Evolutionary conservation across 305 asterid species (phyloP).

Genomic region (Fraxinus velutina): DNA sequence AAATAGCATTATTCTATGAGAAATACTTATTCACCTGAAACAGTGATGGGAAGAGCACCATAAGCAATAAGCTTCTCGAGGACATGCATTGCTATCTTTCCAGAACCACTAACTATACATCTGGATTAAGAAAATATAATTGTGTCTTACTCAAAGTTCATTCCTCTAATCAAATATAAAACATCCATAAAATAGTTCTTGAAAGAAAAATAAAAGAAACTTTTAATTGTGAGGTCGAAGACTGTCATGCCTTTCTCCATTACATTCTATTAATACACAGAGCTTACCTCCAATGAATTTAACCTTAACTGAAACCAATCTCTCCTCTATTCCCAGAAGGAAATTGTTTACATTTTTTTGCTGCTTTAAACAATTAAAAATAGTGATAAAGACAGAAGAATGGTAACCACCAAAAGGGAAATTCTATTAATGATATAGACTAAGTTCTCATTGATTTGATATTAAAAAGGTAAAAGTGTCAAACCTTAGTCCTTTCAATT

Average conservation of each 20-base stretch:
- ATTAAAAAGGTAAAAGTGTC: slow-evolving; percentile 16
- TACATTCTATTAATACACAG: slow-evolving; percentile 5
- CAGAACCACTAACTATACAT: slow-evolving; percentile 97
- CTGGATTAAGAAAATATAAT: slow-evolving; percentile 42
- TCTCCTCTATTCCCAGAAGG: background rate
- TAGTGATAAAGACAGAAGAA: background rate
- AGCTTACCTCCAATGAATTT: slow-evolving; percentile 7
- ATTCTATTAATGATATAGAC: background rate
- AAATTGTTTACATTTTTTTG: background rate
- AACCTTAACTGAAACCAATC: background rate
- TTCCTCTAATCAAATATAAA: slow-evolving; percentile 15
- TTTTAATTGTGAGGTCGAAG: slow-evolving; percentile 4
- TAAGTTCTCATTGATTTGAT: background rate
- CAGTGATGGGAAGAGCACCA: slow-evolving; percentile 89
- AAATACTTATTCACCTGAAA: slow-evolving; percentile 53
- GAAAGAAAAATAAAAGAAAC: slow-evolving; percentile 11
- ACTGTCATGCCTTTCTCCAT: slow-evolving; percentile 2
- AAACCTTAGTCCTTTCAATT: slow-evolving; percentile 94
- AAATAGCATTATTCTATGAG: background rate
- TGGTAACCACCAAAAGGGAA: background rate
- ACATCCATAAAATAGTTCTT: background rate
- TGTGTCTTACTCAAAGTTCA: slow-evolving; percentile 5
- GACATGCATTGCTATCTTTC: slow-evolving; percentile 96
- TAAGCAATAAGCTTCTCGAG: slow-evolving; percentile 91
- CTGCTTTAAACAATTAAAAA: background rate